Percentiles rank a stretch among this genome's conserved stretches.
phyloP scores from a whole-genome alignment of 129 eudicot species.

The Escallonia rubra region DNA sequence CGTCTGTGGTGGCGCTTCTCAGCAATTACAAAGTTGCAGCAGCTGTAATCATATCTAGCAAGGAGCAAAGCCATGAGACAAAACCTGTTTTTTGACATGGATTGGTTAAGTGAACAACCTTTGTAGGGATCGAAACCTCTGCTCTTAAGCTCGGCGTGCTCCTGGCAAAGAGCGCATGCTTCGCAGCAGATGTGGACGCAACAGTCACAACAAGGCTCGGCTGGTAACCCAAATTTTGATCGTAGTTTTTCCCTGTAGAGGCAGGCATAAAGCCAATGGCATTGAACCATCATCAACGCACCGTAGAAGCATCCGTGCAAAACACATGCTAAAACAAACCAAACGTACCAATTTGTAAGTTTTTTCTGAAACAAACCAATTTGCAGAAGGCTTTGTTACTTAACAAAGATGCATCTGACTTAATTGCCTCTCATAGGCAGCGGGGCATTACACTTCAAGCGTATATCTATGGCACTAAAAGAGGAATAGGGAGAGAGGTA shows the following conservation, averaged over 20 bases:
- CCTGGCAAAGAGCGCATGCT: constrained; percentile 37
- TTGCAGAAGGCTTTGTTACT: too few species aligned
- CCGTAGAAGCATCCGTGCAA: constrained; percentile 25
- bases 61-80: neutral
- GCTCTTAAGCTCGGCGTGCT: constrained; percentile 37
- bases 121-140: constrained; percentile 33
- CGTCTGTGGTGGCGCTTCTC: too few species aligned
- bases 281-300: constrained; percentile 14
- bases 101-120: constrained; percentile 10
- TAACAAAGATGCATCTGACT: too few species aligned
- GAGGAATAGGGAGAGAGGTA: too few species aligned
- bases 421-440: too few species aligned
- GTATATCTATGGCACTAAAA: too few species aligned
- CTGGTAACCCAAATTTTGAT: constrained; percentile 22
- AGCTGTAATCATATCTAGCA: too few species aligned
- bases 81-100: neutral
- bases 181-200: constrained; percentile 41
- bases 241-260: constrained; percentile 30
- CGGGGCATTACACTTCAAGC: too few species aligned
- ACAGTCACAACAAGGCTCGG: constrained; percentile 36
- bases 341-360: neutral
- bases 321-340: constrained; percentile 27
- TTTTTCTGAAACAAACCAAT: too few species aligned
- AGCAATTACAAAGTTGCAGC: too few species aligned
- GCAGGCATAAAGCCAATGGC: constrained; percentile 40